Evolutionary conservation across 2,329 filamentous ascomycete species (phyloP), one percentile per base, ranked within the genome.

Genomic region (Leptoxyphium fumago): DNA sequence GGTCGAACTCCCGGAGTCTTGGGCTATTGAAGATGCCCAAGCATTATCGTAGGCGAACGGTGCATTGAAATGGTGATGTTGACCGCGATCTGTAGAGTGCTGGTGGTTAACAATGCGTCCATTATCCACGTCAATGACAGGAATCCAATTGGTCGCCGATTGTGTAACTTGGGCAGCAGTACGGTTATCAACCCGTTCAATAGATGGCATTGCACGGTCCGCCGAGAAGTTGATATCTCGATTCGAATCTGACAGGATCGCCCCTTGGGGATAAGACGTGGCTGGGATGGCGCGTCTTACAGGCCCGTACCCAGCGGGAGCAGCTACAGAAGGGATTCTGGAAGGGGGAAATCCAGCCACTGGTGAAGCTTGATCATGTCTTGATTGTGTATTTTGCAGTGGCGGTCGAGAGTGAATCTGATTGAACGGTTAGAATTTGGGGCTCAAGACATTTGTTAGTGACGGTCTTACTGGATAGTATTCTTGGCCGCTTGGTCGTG

Each of bases 141-240:
- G 32, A 36, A 36, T 15, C 32, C 15, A 15, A 36, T 36, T 13
- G 9, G 32, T 9, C 15, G 9, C 9, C 32, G 32, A 13, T 5
- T 13, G 32, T 36, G 32, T 9, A 3, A 36, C 15, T 5, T 36
- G 3, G 21, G 21, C 21, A 26, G 21, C 21, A 26, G 21, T 26
- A 26, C 21, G 13, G 17, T 49, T 40, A 26, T 53, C 52, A 13
- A 48, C 48, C 15, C 48, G 45, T 29, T 55, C 52, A 34, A 55
- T 55, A 2, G 52, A 55, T 18, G 48, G 48, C 14, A 55, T 40
- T 13, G 51, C 50, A 13, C 50, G 45, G 30, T 55, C 51, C 32
- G 15, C 15, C 13, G 13, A 13, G 11, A 15, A 13, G 32, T 15
- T 36, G 32, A 36, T 13, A 15, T 15, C 15, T 5, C 15, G 15